Evolutionary conservation across 2,329 filamentous ascomycete genomes (phyloP), one percentile per base, ranked within the genome.

Genomic region (Penicillium sp.): DNA sequence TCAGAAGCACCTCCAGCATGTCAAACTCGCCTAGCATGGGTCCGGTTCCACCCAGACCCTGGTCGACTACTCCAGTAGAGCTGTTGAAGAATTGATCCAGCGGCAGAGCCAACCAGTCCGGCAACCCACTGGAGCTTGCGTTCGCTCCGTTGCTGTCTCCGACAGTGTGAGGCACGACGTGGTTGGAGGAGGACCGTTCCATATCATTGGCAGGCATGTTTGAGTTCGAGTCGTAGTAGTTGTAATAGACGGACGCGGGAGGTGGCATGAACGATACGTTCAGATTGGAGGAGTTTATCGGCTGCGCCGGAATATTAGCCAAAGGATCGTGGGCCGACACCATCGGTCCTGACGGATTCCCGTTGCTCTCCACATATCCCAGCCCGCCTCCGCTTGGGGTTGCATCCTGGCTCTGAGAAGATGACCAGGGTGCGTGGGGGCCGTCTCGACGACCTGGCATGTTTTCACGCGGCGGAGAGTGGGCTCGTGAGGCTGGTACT

Each of bases 31-130:
- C 80, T 12, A 84, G 72, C 66, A 82, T 81, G n/a, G 81, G 81
- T 0, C 81, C 81, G 18, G 77, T 81, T 20, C 82, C 80, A 46
- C 82, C 80, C 1, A 79, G 75, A 10, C 78, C 79, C 59, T 78
- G 78, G 53, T 76, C 72, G 37, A 76, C 73, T 4, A 66, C 69
- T 2, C 67, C 68, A 8, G 69, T 71, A 13, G 72, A 71, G 45
- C 66, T 73, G 54, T 78, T 77, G 46, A 83, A 75, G 52, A 84
- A 75, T 38, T 80, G 79, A 62, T 84, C 80, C 3, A 84, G 70
- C 1, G 81, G 80, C n/a, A 84, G 63, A 0, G 81, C 78, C 44
- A 84, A 73, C 81, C 81, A 84, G 63, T 83, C 81, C 35, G 78
- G 75, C 18, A 71, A 62, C 3, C 57, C 62, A 31, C 60, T 53